Conservation (phyloP, 371 early-diverging fungal genomes). For the Apophysomyces elegans region DNA sequence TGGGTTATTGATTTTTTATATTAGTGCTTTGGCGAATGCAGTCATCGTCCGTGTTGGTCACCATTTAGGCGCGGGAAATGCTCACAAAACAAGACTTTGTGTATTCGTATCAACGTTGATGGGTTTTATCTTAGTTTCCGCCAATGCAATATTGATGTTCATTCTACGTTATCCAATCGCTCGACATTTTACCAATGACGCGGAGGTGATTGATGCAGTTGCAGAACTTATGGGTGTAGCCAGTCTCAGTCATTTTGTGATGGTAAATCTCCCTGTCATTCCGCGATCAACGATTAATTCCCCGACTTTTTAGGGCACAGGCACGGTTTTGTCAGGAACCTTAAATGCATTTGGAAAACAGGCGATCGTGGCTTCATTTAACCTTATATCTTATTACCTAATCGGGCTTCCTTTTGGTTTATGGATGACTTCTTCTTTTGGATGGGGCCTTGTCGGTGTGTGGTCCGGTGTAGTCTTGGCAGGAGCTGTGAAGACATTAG, state of each 20-base stretch:
- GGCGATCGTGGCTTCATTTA: slow-evolving; percentile 38
- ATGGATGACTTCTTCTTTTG: slow-evolving; percentile 31
- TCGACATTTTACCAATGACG: slow-evolving; percentile 50
- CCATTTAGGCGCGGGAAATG: slow-evolving; percentile 39
- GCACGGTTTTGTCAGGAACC: slow-evolving; percentile 37
- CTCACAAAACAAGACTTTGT: slow-evolving; percentile 29
- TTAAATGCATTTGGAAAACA: slow-evolving; percentile 48
- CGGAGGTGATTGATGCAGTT: slow-evolving; percentile 45
- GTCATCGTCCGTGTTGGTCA: slow-evolving; percentile 45
- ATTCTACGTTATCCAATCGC: slow-evolving; percentile 28
- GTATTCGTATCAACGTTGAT: slow-evolving; percentile 23
- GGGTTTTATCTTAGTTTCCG: slow-evolving; percentile 19
- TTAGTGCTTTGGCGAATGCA: slow-evolving; percentile 38
- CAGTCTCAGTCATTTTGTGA: slow-evolving; percentile 72
- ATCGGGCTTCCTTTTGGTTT: slow-evolving; percentile 46
- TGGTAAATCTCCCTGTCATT: slow-evolving; percentile 19
- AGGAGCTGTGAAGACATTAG: slow-evolving; percentile 35
- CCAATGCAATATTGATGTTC: slow-evolving; percentile 33
- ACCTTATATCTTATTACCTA: slow-evolving; percentile 36
- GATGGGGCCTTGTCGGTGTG: slow-evolving; percentile 40
- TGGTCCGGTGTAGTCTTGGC: slow-evolving; percentile 46
- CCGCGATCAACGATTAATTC: not conserved
- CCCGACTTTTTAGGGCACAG: slow-evolving; percentile 27
- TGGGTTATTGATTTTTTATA: not conserved
- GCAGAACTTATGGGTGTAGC: slow-evolving; percentile 73